Conservation (phyloP, 2,329 filamentous ascomycete genomes). For the Aureobasidium zeae region DNA sequence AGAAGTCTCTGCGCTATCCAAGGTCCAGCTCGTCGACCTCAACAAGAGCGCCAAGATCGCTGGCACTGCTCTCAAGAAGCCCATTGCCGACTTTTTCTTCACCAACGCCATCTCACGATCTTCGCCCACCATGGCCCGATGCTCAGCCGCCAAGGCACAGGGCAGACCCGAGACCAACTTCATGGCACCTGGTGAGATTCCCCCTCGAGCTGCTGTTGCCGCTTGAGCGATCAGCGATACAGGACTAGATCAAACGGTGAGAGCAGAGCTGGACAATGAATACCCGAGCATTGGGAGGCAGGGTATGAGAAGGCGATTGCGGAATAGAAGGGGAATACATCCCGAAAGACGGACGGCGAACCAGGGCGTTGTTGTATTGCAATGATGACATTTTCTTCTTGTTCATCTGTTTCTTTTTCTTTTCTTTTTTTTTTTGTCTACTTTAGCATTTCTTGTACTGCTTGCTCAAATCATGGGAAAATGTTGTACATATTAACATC, state of each 20-base stretch:
- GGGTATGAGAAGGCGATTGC: no score
- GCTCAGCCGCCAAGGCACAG: constrained; percentile 77
- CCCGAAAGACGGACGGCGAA: constrained; percentile 10
- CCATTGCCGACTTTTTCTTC: constrained; percentile 95
- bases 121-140: constrained; percentile 96
- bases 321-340: no score
- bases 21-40: constrained; percentile 89
- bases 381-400: constrained; percentile 4
- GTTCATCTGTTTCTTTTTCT: constrained; percentile 5
- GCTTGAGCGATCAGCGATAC: no score
- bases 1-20: constrained; percentile 65
- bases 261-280: no score
- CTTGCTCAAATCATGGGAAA: constrained; percentile 15
- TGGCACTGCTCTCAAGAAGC: constrained; percentile 67
- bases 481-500: constrained; percentile 14
- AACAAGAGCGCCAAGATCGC: constrained; percentile 78
- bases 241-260: no score
- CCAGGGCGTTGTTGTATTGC: constrained; percentile 3
- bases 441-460: no score
- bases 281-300: no score
- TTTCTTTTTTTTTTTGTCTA: constrained; percentile 4
- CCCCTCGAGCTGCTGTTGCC: no score
- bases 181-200: constrained; percentile 39
- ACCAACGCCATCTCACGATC: constrained; percentile 95
- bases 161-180: constrained; percentile 43